Evolutionary conservation across 2,329 filamentous ascomycete species (phyloP).

Genomic region (Phaeosphaeria sp.): DNA sequence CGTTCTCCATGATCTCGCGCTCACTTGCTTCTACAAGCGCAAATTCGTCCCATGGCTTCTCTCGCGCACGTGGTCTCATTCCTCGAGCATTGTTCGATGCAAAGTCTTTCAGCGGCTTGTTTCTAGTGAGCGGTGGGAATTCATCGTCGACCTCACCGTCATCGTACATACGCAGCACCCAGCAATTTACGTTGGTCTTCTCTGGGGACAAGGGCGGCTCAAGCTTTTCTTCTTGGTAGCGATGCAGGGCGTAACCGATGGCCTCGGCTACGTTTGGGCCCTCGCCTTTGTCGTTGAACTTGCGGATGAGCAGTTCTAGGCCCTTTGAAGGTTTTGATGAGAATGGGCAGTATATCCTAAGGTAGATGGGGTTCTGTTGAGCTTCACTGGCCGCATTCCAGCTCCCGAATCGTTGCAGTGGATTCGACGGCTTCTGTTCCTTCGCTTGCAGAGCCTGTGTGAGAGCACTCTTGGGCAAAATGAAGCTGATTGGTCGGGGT

Average conservation of each 20-base stretch:
- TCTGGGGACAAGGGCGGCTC: slow-evolving; percentile 69
- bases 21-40: slow-evolving; percentile 75
- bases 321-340: slow-evolving; percentile 69
- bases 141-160: slow-evolving; percentile 86
- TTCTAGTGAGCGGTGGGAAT: slow-evolving; percentile 78
- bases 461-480: slow-evolving; percentile 73
- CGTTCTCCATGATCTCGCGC: slow-evolving; percentile 72
- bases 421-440: slow-evolving; percentile 71
- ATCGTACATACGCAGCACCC: slow-evolving; percentile 83
- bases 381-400: slow-evolving; percentile 80
- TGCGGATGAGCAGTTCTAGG: slow-evolving; percentile 74
- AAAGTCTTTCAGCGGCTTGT: slow-evolving; percentile 76
- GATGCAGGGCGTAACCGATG: slow-evolving; percentile 80
- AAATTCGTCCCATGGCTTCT: slow-evolving; percentile 83
- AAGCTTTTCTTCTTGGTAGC: slow-evolving; percentile 77
- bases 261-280: slow-evolving; percentile 77
- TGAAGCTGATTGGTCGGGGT: slow-evolving; percentile 73
- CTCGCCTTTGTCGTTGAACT: slow-evolving; percentile 72
- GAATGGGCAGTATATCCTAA: slow-evolving; percentile 79
- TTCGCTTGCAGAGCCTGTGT: slow-evolving; percentile 76
- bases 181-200: slow-evolving; percentile 80
- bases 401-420: slow-evolving; percentile 77
- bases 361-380: slow-evolving; percentile 68
- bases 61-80: slow-evolving; percentile 69
- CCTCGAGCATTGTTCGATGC: slow-evolving; percentile 78